phyloP scores from a whole-genome alignment of 1,139 yeast genomes.

The Kodamaea arcana region DNA sequence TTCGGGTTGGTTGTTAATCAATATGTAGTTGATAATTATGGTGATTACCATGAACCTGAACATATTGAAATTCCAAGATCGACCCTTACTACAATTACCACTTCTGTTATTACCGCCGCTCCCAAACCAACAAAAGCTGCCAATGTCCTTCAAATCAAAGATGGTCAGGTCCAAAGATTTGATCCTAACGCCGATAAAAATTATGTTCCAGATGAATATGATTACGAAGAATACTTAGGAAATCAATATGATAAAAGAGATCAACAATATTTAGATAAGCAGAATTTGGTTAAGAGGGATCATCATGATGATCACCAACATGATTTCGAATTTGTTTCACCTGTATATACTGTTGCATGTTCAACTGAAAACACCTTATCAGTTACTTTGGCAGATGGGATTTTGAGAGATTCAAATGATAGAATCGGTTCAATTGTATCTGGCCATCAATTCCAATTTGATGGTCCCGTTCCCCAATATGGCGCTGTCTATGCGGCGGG shows the following conservation, averaged over 20 bases:
- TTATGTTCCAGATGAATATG: not conserved
- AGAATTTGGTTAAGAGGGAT: conserved; percentile 1
- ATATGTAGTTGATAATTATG: conserved; percentile 15
- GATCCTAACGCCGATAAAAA: conserved; percentile 1
- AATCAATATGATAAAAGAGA: not conserved
- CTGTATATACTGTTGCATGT: conserved; percentile 34
- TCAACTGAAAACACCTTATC: conserved; percentile 26
- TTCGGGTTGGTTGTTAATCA: conserved; percentile 37
- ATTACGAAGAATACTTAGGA: not conserved
- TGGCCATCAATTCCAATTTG: conserved; percentile 43
- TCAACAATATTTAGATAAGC: no score
- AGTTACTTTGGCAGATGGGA: conserved; percentile 30
- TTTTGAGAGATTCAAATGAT: conserved; percentile 31
- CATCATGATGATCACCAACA: not conserved
- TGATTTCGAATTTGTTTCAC: conserved; percentile 16
- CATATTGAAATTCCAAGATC: conserved; percentile 13
- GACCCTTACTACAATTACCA: conserved; percentile 16
- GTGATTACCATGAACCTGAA: conserved; percentile 12
- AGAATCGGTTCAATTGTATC: conserved; percentile 43
- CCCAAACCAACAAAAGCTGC: conserved; percentile 24
- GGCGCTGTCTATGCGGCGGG: conserved; percentile 43
- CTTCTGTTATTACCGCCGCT: conserved; percentile 17
- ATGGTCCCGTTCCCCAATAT: conserved; percentile 43
- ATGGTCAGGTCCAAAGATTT: conserved; percentile 29
- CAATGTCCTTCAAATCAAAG: conserved; percentile 25